Evolutionary conservation across 2,329 filamentous ascomycete genomes (phyloP).

Genomic region (Paecilomyces variotii): DNA sequence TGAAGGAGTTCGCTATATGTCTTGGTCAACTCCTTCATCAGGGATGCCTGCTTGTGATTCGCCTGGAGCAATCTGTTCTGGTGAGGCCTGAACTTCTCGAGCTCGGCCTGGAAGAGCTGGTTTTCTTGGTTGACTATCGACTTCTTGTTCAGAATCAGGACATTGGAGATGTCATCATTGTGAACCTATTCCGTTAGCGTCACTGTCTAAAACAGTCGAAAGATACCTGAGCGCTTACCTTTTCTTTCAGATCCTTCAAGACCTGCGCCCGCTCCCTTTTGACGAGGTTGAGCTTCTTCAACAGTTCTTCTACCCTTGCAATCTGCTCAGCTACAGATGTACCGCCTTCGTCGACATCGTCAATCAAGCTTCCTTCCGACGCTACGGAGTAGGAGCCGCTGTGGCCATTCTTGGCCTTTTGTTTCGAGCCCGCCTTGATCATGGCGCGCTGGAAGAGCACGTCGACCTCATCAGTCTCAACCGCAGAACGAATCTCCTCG

Average conservation of each 20-base stretch:
- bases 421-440: constrained; percentile 60
- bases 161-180: constrained; percentile 94
- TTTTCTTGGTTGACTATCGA: constrained; percentile 84
- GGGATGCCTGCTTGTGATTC: constrained; percentile 84
- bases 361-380: constrained; percentile 71
- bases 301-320: constrained; percentile 73
- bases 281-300: constrained; percentile 85
- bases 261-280: constrained; percentile 89
- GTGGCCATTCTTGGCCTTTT: constrained; percentile 54
- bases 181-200: constrained; percentile 57
- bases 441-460: constrained; percentile 82
- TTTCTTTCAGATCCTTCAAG: constrained; percentile 93
- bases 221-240: constrained; percentile 52
- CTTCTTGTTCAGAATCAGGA: constrained; percentile 96
- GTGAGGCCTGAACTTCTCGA: constrained; percentile 94
- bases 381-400: constrained; percentile 50
- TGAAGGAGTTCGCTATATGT: constrained; percentile 83
- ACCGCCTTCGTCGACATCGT: constrained; percentile 74
- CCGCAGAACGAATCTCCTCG: constrained; percentile 88
- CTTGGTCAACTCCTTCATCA: constrained; percentile 90
- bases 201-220: not conserved
- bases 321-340: constrained; percentile 86
- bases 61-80: constrained; percentile 87
- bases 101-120: constrained; percentile 86
- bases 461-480: constrained; percentile 78